These are phyloP conservation scores for Phialophora macrospora DNA, from an alignment of 2,329 filamentous ascomycete genomes.

Conservation along the genomic window DNA sequence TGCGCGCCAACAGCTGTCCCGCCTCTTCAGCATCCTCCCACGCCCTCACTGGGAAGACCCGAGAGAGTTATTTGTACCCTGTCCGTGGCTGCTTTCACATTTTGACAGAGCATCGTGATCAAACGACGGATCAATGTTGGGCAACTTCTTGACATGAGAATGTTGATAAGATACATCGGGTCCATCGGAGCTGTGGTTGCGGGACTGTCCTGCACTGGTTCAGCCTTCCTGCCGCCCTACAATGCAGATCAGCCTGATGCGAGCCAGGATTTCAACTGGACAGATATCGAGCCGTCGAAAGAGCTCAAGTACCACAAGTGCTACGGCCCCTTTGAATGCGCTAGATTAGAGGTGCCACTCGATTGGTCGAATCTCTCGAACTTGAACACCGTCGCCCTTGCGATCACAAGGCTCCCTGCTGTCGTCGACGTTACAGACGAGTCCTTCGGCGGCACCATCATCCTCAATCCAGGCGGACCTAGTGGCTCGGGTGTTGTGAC, in stretches of 20 bases:
- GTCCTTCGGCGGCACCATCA: constrained; percentile 53
- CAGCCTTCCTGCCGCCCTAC: neutral
- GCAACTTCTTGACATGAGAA: neutral
- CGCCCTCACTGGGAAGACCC: neutral
- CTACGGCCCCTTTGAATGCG: constrained; percentile 53
- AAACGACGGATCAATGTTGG: neutral
- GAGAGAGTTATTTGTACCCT: neutral
- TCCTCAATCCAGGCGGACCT: constrained; percentile 55
- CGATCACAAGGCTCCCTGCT: constrained; percentile 55
- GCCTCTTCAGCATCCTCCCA: neutral
- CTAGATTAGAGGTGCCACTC: constrained; percentile 56
- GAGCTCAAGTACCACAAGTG: constrained; percentile 49
- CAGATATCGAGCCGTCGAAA: constrained; percentile 37
- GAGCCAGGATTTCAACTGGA: constrained; percentile 31
- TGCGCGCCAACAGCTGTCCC: neutral
- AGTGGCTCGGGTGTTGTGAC: constrained; percentile 47
- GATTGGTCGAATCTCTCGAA: constrained; percentile 49
- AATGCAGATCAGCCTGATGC: neutral
- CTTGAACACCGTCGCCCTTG: constrained; percentile 48
- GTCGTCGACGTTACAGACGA: constrained; percentile 45
- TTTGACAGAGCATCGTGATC: neutral
- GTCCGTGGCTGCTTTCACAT: neutral
- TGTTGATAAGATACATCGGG: neutral
- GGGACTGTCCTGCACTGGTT: neutral
- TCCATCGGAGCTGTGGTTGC: neutral